Evolutionary conservation across 2,329 filamentous ascomycete species (phyloP).

Genomic region (Phialemonium atrogriseum): DNA sequence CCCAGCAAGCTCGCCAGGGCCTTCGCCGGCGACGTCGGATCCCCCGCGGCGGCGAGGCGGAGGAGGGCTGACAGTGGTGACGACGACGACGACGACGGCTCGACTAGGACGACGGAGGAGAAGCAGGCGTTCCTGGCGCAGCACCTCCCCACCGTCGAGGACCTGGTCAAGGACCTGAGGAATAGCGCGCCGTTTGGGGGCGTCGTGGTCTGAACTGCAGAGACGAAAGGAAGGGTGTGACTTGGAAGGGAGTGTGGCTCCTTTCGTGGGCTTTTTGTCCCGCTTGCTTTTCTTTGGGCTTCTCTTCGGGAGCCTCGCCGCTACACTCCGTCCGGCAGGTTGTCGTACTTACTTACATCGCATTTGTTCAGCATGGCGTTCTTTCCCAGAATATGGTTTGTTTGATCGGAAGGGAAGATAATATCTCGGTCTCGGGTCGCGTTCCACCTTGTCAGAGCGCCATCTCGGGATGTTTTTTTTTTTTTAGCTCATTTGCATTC

Average conservation of each 20-base stretch:
- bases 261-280: not conserved
- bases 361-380: constrained; percentile 1
- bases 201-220: constrained; percentile 2
- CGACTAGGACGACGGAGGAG: constrained; percentile 64
- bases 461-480: no score
- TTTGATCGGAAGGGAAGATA: no score
- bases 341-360: not conserved
- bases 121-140: constrained; percentile 72
- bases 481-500: no score
- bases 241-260: not conserved
- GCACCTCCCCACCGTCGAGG: constrained; percentile 75
- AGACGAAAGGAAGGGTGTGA: not conserved
- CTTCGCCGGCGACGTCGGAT: constrained; percentile 41
- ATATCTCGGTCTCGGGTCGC: no score
- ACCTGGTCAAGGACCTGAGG: constrained; percentile 74
- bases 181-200: constrained; percentile 63
- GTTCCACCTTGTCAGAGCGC: no score
- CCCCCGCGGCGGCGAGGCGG: constrained; percentile 21
- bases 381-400: no score
- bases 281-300: not conserved
- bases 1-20: constrained; percentile 59
- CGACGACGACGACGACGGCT: constrained; percentile 17
- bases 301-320: no score
- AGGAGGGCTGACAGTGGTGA: constrained; percentile 25
- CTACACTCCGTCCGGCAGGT: no score